Conservation (phyloP, 805 yeast genomes). For the Saccharomycopsis olivae region DNA sequence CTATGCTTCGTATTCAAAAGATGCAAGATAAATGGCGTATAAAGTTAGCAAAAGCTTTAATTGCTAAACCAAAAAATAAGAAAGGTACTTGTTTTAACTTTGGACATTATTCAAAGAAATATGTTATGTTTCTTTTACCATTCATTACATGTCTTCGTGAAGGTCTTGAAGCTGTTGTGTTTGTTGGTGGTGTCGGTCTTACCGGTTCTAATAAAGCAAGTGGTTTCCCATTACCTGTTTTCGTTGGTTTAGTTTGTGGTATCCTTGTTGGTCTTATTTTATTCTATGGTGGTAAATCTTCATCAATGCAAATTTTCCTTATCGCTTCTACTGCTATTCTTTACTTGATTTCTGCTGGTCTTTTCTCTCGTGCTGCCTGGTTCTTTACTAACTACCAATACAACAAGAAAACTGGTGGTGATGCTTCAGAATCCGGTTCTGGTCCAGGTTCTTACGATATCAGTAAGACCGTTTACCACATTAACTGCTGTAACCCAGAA, state of each 20-base stretch:
- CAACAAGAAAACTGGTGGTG: slow-evolving; percentile 74
- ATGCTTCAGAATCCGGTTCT: slow-evolving; percentile 83
- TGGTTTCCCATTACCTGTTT: slow-evolving; percentile 89
- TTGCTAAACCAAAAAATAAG: slow-evolving; percentile 43
- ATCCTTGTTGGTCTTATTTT: slow-evolving; percentile 53
- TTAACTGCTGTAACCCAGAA: slow-evolving; percentile 94
- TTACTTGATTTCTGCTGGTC: slow-evolving; percentile 84
- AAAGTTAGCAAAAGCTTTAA: slow-evolving; percentile 78
- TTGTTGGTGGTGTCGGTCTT: slow-evolving; percentile 92
- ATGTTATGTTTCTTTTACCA: slow-evolving; percentile 83
- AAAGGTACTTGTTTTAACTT: slow-evolving; percentile 38
- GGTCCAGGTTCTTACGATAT: slow-evolving; percentile 95
- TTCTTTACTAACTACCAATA: slow-evolving; percentile 63
- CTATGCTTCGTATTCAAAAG: slow-evolving; percentile 91
- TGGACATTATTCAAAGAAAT: slow-evolving; percentile 53
- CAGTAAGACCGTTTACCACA: slow-evolving; percentile 79
- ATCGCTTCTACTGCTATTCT: slow-evolving; percentile 80
- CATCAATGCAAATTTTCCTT: slow-evolving; percentile 82
- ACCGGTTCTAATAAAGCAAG: slow-evolving; percentile 37
- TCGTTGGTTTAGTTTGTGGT: slow-evolving; percentile 80
- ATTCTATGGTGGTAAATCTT: slow-evolving; percentile 71
- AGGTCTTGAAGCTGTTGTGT: slow-evolving; percentile 93
- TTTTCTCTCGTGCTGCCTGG: slow-evolving; percentile 92
- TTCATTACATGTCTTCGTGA: slow-evolving; percentile 88
- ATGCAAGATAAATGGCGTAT: slow-evolving; percentile 97